These are phyloP conservation scores for Ascochyta lentis DNA, from an alignment of 2,329 filamentous ascomycete species.

Conservation along the genomic window DNA sequence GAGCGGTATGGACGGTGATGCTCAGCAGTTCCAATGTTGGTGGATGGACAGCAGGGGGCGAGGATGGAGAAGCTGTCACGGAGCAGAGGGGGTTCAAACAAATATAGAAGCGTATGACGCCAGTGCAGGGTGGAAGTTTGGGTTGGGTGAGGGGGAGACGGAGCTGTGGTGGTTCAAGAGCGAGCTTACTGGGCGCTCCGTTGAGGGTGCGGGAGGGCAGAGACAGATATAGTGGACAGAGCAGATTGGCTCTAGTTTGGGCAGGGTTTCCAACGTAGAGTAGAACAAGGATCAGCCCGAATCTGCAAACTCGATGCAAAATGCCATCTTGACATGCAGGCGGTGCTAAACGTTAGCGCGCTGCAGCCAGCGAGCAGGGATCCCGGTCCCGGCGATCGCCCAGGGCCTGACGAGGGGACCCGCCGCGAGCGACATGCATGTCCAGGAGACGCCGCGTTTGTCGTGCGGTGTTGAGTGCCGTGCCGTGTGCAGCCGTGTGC, in stretches of 20 bases:
- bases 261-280: conserved; percentile 3
- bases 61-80: background rate
- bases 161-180: conserved; percentile 2
- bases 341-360: conserved; percentile 16
- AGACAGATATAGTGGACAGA: conserved; percentile 19
- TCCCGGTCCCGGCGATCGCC: conserved; percentile 16
- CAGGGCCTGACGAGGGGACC: conserved; percentile 19
- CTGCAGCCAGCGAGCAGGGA: conserved; percentile 13
- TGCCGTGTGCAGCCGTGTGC: no score
- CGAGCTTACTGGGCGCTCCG: conserved; percentile 13
- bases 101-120: background rate
- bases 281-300: conserved; percentile 19
- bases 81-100: background rate
- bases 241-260: conserved; percentile 17
- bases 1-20: background rate
- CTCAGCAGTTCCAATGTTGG: background rate
- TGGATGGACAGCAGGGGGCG: background rate
- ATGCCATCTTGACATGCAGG: conserved; percentile 22
- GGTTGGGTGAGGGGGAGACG: background rate
- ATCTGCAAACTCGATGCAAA: conserved; percentile 21
- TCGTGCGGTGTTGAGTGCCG: no score
- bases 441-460: conserved; percentile 9
- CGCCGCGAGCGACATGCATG: conserved; percentile 15
- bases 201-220: conserved; percentile 12
- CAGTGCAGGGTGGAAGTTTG: background rate